These are phyloP conservation scores for Nymphaea thermarum DNA, from an alignment of 164 flowering plant genomes.

Conservation along the genomic window DNA sequence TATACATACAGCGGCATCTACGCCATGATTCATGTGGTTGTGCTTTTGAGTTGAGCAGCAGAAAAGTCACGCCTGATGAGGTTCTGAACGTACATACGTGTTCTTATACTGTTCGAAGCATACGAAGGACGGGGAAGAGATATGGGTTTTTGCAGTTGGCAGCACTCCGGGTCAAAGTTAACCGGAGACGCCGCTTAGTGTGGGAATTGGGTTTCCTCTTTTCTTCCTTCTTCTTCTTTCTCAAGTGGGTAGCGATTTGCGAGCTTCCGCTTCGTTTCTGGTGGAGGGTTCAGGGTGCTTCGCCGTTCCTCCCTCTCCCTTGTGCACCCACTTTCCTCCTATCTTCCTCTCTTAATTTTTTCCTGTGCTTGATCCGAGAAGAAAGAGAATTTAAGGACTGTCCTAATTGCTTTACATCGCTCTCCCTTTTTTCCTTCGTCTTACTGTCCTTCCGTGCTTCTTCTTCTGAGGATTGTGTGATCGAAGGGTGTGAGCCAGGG, in stretches of 20 bases:
- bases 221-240: background rate
- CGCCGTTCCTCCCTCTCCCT: background rate
- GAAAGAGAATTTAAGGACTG: background rate
- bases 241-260: background rate
- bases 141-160: background rate
- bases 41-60: background rate
- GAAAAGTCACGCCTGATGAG: background rate
- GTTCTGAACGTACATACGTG: background rate
- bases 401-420: background rate
- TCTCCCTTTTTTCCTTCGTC: background rate
- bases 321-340: background rate
- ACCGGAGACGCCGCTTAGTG: slow-evolving; percentile 10
- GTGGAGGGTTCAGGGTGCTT: background rate
- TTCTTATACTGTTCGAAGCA: background rate
- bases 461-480: background rate
- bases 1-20: background rate
- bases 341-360: background rate
- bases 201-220: background rate
- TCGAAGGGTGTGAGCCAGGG: background rate
- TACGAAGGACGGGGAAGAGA: background rate
- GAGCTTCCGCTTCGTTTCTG: background rate
- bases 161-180: slow-evolving; percentile 1
- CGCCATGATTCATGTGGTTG: background rate
- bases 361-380: background rate
- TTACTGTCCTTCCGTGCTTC: background rate